Evolutionary conservation across 106 monocot species (phyloP).

Genomic region (Phalaenopsis equestris): DNA sequence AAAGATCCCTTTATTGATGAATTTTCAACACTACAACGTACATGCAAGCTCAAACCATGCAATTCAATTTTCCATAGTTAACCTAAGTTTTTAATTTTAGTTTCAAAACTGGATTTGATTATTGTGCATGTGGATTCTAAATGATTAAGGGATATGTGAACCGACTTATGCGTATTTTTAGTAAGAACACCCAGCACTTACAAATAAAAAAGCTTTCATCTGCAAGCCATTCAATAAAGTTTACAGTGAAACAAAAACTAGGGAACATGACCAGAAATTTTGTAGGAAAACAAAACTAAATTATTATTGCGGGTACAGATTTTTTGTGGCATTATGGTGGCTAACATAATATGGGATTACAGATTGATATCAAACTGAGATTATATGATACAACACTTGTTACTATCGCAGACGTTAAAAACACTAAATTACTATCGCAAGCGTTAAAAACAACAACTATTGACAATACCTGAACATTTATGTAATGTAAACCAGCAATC

Average conservation of each 20-base stretch:
- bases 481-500: constrained; percentile 78
- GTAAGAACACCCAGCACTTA: neutral
- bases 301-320: neutral
- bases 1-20: neutral
- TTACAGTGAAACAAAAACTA: neutral
- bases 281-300: neutral
- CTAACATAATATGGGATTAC: neutral
- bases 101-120: neutral
- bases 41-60: neutral
- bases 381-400: neutral
- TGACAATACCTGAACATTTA: constrained; percentile 77
- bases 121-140: neutral
- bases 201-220: neutral
- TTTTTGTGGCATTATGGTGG: neutral
- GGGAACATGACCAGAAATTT: neutral
- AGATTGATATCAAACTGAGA: neutral
- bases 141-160: neutral
- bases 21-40: neutral
- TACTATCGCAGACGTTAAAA: neutral
- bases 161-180: neutral
- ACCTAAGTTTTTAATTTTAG: neutral
- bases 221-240: neutral
- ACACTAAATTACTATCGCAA: neutral
- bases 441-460: neutral
- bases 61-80: neutral